Evolutionary conservation across 2,329 filamentous ascomycete species (phyloP).

Genomic region (Knoxdaviesia capensis): DNA sequence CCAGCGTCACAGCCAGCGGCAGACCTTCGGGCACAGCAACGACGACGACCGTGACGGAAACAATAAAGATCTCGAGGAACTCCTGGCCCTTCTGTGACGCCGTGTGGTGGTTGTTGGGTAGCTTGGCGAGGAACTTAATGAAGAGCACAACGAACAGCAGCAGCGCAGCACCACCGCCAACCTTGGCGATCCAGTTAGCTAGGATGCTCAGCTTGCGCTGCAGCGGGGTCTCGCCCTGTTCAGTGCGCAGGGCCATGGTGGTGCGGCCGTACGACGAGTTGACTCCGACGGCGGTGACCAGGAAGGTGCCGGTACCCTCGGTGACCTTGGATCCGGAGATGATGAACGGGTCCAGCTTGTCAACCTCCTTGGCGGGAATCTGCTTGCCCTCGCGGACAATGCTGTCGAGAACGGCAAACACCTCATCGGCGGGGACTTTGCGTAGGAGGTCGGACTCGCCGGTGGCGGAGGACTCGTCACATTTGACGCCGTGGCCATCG

Average conservation of each 20-base stretch:
- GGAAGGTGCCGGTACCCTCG: conserved; percentile 30
- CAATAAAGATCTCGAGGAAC: conserved; percentile 45
- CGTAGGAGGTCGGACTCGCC: conserved; percentile 55
- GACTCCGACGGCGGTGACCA: conserved; percentile 33
- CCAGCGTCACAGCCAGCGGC: conserved; percentile 46
- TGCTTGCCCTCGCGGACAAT: conserved; percentile 18
- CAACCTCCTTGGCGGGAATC: conserved; percentile 1
- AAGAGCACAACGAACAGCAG: conserved; percentile 59
- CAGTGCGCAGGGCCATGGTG: conserved; percentile 31
- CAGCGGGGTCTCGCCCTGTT: conserved; percentile 30
- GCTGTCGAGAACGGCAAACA: conserved; percentile 26
- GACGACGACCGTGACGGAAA: conserved; percentile 45
- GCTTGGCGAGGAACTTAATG: conserved; percentile 51
- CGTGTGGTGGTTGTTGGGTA: conserved; percentile 27
- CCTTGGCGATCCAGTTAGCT: conserved; percentile 15
- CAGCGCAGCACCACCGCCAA: conserved; percentile 44
- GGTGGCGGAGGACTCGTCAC: conserved; percentile 54
- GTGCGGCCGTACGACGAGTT: conserved; percentile 34
- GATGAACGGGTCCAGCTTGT: conserved; percentile 40
- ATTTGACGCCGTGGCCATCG: conserved; percentile 29
- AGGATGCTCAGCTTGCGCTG: conserved; percentile 28
- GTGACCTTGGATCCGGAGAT: conserved; percentile 33
- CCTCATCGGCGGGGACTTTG: conserved; percentile 40
- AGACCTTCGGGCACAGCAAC: conserved; percentile 48
- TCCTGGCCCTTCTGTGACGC: conserved; percentile 34